These are phyloP conservation scores for Bromus sterilis DNA, from an alignment of 176 grass and related monocot genomes.

Conservation along the genomic window DNA sequence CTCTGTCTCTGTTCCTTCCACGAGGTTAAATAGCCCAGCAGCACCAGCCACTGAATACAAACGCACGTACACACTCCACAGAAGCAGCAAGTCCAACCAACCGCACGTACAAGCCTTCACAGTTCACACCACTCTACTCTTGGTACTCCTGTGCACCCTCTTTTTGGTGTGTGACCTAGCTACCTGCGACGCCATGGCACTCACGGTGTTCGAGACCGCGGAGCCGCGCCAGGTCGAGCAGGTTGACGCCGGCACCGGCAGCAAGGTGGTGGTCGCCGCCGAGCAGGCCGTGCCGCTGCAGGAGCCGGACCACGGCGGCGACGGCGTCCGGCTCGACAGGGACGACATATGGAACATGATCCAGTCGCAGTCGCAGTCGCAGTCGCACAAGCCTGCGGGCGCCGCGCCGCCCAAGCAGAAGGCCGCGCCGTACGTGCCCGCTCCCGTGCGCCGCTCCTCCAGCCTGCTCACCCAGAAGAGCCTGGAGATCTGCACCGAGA, in stretches of 20 bases:
- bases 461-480: slow-evolving; percentile 80
- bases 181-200: slow-evolving; percentile 31
- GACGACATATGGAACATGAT: slow-evolving; percentile 72
- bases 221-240: slow-evolving; percentile 27
- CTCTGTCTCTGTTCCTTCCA: neutral
- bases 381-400: slow-evolving; percentile 35
- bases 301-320: slow-evolving; percentile 26
- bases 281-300: slow-evolving; percentile 27
- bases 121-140: no score
- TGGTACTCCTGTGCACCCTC: neutral
- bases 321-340: slow-evolving; percentile 21
- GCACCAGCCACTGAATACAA: slow-evolving; percentile 3
- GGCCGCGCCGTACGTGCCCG: slow-evolving; percentile 76
- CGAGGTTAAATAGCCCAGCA: neutral
- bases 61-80: neutral
- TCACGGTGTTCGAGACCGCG: slow-evolving; percentile 38
- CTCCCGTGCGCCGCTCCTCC: slow-evolving; percentile 63
- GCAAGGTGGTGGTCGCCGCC: neutral
- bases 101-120: slow-evolving; percentile 3
- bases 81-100: neutral
- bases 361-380: slow-evolving; percentile 62
- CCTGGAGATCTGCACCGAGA: slow-evolving; percentile 96
- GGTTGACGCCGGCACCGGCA: neutral
- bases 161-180: neutral
- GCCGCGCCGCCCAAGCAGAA: neutral